Conservation (phyloP, 2,329 filamentous ascomycete species). For the Teratosphaeria nubilosa region DNA sequence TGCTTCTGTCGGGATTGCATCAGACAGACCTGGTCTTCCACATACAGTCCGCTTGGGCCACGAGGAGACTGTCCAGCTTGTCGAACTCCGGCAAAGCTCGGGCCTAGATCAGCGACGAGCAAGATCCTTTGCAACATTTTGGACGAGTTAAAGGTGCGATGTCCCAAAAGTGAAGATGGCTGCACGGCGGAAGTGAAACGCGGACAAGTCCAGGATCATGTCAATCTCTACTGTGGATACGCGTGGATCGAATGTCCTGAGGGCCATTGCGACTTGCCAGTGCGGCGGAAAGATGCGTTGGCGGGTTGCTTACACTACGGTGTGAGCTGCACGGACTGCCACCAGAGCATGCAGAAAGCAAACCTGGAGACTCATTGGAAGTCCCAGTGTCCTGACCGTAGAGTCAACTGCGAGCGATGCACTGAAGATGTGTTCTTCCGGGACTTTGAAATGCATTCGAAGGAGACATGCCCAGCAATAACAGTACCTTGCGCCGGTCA, state of each 20-base stretch:
- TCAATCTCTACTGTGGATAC: conserved; percentile 51
- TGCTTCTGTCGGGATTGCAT: conserved; percentile 54
- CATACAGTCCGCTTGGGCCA: conserved; percentile 22
- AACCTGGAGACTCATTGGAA: conserved; percentile 38
- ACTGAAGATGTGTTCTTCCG: conserved; percentile 30
- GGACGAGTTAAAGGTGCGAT: conserved; percentile 50
- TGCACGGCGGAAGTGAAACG: conserved; percentile 45
- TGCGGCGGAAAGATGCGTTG: conserved; percentile 45
- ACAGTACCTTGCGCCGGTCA: conserved; percentile 34
- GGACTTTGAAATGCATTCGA: conserved; percentile 32
- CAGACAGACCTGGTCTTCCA: conserved; percentile 34
- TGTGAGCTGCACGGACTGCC: conserved; percentile 44
- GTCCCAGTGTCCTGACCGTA: conserved; percentile 40
- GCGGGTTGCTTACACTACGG: conserved; percentile 45
- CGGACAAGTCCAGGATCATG: conserved; percentile 48
- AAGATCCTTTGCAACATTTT: conserved; percentile 51
- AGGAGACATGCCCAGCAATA: conserved; percentile 32
- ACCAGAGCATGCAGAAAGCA: conserved; percentile 43
- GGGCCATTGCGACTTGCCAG: conserved; percentile 39
- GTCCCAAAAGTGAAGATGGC: conserved; percentile 44
- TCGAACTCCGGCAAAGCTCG: conserved; percentile 35
- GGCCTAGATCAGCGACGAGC: conserved; percentile 29
- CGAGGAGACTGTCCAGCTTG: conserved; percentile 46
- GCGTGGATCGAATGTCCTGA: conserved; percentile 44
- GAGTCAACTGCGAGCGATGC: conserved; percentile 35